These are phyloP conservation scores for Botryotinia calthae DNA, from an alignment of 2,329 filamentous ascomycete genomes.

Conservation along the genomic window DNA sequence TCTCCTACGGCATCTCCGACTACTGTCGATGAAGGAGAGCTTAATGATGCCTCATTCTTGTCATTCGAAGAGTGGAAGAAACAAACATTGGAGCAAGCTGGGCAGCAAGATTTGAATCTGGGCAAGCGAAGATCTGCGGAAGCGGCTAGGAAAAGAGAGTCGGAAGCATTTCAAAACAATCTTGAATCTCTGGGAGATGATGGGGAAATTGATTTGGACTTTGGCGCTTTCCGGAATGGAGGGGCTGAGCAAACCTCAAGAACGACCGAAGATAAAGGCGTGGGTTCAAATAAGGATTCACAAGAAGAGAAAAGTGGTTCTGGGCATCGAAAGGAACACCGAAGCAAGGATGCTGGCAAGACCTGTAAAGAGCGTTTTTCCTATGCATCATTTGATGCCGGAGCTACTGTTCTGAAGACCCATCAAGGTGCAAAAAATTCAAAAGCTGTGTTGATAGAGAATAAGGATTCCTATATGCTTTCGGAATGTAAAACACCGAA, in stretches of 20 bases:
- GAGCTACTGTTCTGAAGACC: slow-evolving; percentile 88
- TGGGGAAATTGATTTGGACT: slow-evolving; percentile 76
- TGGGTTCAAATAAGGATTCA: slow-evolving; percentile 26
- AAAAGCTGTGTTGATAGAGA: slow-evolving; percentile 87
- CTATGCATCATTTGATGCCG: slow-evolving; percentile 95
- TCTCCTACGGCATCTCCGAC: slow-evolving; percentile 17
- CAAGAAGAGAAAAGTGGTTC: slow-evolving; percentile 34
- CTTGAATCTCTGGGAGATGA: slow-evolving; percentile 83
- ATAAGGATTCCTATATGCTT: slow-evolving; percentile 98
- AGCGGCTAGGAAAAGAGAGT: slow-evolving; percentile 50
- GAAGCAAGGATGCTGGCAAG: slow-evolving; percentile 90
- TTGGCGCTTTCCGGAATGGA: slow-evolving; percentile 57
- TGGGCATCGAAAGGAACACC: slow-evolving; percentile 41
- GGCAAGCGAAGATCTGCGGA: slow-evolving; percentile 51
- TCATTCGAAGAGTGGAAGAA: slow-evolving; percentile 99
- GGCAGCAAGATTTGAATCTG: slow-evolving; percentile 70
- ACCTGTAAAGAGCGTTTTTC: slow-evolving; percentile 98
- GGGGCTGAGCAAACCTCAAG: slow-evolving; percentile 25
- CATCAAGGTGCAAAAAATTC: slow-evolving; percentile 83
- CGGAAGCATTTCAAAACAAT: slow-evolving; percentile 61
- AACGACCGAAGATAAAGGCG: slow-evolving; percentile 27
- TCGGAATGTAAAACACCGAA: slow-evolving; percentile 83
- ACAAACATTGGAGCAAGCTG: slow-evolving; percentile 81
- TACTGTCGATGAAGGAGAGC: slow-evolving; percentile 33
- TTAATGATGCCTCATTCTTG: slow-evolving; percentile 72